Base-by-base conservation (phyloP, 2,329 filamentous ascomycete genomes). In the Pseudogymnoascus verrucosus region DNA sequence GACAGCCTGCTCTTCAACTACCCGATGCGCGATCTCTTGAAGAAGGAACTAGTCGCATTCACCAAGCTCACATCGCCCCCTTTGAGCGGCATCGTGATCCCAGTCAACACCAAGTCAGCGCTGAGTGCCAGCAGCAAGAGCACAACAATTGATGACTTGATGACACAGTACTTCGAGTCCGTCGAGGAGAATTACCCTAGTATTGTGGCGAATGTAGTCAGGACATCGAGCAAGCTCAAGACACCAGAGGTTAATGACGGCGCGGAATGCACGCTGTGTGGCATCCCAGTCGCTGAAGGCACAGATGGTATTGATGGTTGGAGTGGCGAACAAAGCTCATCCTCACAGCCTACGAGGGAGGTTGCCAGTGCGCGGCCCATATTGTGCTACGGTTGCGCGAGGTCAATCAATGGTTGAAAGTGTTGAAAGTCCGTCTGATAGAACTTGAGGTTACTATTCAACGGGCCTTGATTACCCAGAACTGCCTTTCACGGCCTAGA, bases 161-260 rank as follows among this genome's bases (percentile, higher is more conserved):
- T 98, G 88, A 78, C 82, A 64, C 87, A 91, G 64, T 99, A 97
- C 74, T 96, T 99, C 71, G 84, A 86, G 68, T 88, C 86, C 42
- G 91, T 96, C 14, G 93, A 96, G 73, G 84, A 86, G 68, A 89
- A 89, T 65, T 97, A 96, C 71, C 90, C 93, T 2, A 91, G 90
- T 63, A 91, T 98, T 63, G 93, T 99, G 68, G 89, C 93, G 34
- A 99, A 99, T 73, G 95, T 99, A 8, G 93, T 97, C 4, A 86
- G 91, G 66, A 99, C 93, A 36, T 88, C 90, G n/a, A 88, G 86
- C 61, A 96, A 96, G 76, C 80, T 98, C 42, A 79, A 86, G 54
- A 77, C 84, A 26, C 73, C 78, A 0, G 69, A 77, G 21, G 69
- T 69, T 57, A 68, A 66, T 1, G 74, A 73, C 6, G 71, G 70